These are phyloP conservation scores for Saksenaea oblongispora DNA, from an alignment of 371 early-diverging fungal genomes.

Conservation along the genomic window DNA sequence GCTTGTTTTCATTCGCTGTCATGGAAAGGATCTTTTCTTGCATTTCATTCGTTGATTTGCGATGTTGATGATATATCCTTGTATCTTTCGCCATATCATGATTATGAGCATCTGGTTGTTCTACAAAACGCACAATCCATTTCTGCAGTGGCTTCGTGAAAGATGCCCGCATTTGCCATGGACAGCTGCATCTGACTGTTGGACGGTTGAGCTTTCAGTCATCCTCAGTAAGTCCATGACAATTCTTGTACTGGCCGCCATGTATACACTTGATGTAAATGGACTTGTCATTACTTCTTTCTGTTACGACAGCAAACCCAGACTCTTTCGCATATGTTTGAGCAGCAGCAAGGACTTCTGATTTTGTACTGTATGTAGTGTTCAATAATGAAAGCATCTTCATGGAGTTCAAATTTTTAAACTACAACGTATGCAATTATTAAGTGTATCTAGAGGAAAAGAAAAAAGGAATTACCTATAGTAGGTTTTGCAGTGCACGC, in stretches of 20 bases:
- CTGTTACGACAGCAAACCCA: neutral
- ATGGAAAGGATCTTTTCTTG: neutral
- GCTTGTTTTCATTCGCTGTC: neutral
- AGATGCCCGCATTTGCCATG: neutral
- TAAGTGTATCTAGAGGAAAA: no score
- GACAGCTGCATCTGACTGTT: neutral
- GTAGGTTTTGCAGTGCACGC: no score
- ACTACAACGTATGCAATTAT: no score
- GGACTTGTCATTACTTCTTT: neutral
- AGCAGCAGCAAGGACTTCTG: neutral
- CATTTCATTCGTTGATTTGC: neutral
- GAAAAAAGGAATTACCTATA: no score
- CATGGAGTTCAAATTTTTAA: no score
- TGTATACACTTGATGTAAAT: neutral
- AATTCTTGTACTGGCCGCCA: neutral
- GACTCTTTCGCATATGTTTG: neutral
- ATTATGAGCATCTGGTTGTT: neutral
- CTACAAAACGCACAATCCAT: neutral
- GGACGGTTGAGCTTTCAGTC: neutral
- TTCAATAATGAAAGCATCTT: neutral
- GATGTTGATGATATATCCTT: neutral
- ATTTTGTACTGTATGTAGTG: neutral
- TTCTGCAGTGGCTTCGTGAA: neutral
- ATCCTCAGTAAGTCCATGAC: neutral
- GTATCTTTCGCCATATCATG: neutral